phyloP scores from a whole-genome alignment of 371 early-diverging fungal species.

The Actinomucor elegans region DNA sequence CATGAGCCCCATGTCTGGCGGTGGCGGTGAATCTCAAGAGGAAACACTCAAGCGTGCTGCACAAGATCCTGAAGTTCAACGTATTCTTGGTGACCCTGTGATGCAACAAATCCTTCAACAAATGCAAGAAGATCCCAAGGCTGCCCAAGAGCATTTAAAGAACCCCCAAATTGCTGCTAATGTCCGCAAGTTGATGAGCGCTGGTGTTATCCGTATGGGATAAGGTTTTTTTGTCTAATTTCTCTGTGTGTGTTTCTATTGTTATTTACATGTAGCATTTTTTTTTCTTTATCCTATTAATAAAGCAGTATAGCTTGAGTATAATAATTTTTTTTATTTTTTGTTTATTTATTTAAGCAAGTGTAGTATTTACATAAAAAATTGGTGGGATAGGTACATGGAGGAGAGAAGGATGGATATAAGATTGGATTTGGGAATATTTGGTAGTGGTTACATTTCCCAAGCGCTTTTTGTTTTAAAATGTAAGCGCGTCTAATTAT shows the following conservation, averaged over 20 bases:
- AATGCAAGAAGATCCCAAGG: constrained; percentile 94
- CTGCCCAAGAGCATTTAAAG: constrained; percentile 87
- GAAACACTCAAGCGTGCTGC: constrained; percentile 84
- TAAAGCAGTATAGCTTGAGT: neutral
- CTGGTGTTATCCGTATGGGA: constrained; percentile 79
- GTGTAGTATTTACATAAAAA: too few relatives aligned
- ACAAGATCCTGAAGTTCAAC: constrained; percentile 91
- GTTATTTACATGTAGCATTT: constrained; percentile 1
- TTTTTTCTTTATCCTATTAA: neutral
- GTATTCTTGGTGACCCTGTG: constrained; percentile 88
- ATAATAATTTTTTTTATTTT: neutral
- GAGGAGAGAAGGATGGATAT: too few relatives aligned
- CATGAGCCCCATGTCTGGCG: constrained; percentile 63
- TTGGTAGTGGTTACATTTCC: too few relatives aligned
- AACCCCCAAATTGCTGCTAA: constrained; percentile 94
- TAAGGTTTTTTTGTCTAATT: constrained; percentile 24
- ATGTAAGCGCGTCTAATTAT: too few relatives aligned
- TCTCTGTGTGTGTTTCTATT: neutral
- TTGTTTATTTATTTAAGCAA: neutral
- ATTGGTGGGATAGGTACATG: too few relatives aligned
- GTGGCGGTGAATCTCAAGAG: constrained; percentile 63
- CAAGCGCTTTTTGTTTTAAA: too few relatives aligned
- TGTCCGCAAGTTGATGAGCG: constrained; percentile 89
- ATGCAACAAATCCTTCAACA: constrained; percentile 96
- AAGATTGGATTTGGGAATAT: too few relatives aligned